Base-by-base conservation (phyloP, 108 stramenopile species). In the Fistulifera pelliculosa region DNA sequence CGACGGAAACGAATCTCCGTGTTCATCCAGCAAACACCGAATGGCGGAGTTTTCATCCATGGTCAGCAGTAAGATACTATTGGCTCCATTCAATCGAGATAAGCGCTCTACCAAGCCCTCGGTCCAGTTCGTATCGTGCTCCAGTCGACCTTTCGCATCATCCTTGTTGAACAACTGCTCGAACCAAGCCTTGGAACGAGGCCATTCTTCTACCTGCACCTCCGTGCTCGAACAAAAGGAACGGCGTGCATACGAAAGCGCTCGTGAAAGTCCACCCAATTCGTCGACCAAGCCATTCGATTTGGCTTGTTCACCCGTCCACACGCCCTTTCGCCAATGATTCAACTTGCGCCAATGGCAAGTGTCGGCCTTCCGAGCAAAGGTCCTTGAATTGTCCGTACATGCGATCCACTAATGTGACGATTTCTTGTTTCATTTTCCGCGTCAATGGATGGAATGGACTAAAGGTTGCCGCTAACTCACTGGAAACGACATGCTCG, bases 251-350 rank as follows among this genome's bases (percentile, higher is more conserved):
- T 76, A 85, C 0, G 76, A 73, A 54, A 89, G 56, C 2, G 87
- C 87, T 15, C 75, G 44, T 43, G 74, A 64, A 39, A 85, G 44
- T 10, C 87, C 87, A 47, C 87, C 87, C 1, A 83, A 27, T 56
- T 77, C 69, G 56, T 89, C 87, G 14, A 85, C 81, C 11, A 89
- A 54, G 16, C 74, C 78, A 39, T 73, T 56, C 49, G 73, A 60
- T 28, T 77, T 73, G 25, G 87, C 87, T 60, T 89, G 78, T 35
- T 64, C 70, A 18, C 87, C 87, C 14, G 83, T 85, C 79, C 79
- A 89, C 19, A 85, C 83, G 4, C 77, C 87, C 87, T 65, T 81
- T 70, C 0, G 87, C 81, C 21, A 88, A 38, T 1, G 51, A 41
- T 52, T 81, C 75, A 3, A 89, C 71, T 38, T 72, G 52, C 1